Percentiles rank a stretch among this genome's conserved stretches.
Conservation (phyloP, 768 basidiomycete species). For the Termitomyces sp. region DNA sequence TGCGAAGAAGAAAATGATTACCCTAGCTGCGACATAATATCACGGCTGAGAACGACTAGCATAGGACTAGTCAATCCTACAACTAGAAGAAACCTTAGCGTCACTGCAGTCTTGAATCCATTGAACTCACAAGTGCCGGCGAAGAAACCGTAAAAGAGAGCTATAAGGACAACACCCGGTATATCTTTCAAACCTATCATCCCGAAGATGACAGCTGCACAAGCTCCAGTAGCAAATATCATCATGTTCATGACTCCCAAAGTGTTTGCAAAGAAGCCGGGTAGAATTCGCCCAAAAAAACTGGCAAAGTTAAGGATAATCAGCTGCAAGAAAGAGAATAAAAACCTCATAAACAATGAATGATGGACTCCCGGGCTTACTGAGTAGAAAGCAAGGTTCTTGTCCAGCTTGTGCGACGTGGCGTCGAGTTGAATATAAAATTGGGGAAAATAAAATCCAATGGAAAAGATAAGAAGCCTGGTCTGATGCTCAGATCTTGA, state of each 20-base stretch:
- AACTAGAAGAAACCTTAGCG: neutral
- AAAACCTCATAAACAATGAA: neutral
- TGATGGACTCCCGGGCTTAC: slow-evolving; percentile 4
- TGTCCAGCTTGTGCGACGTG: slow-evolving; percentile 25
- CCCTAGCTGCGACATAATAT: slow-evolving; percentile 1
- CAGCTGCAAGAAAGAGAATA: slow-evolving; percentile 11
- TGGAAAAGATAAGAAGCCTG: slow-evolving; percentile 16
- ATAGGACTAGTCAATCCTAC: slow-evolving; percentile 2
- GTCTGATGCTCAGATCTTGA: neutral
- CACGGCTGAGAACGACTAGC: neutral
- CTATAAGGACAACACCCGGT: slow-evolving; percentile 31
- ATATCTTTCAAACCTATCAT: slow-evolving; percentile 31
- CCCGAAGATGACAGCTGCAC: slow-evolving; percentile 29
- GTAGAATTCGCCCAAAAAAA: slow-evolving; percentile 22
- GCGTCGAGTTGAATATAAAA: slow-evolving; percentile 40
- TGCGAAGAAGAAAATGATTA: neutral
- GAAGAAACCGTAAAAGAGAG: slow-evolving; percentile 39
- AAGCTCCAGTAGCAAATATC: slow-evolving; percentile 23
- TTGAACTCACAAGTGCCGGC: slow-evolving; percentile 26
- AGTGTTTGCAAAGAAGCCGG: slow-evolving; percentile 19
- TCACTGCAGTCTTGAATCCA: neutral
- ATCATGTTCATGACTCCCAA: slow-evolving; percentile 25
- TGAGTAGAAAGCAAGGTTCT: slow-evolving; percentile 29
- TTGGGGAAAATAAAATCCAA: slow-evolving; percentile 28
- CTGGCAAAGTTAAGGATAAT: slow-evolving; percentile 23